Evolutionary conservation across 352 stramenopile genomes (phyloP), one percentile per base, ranked within the genome.

Genomic region (Phytophthora cajani): DNA sequence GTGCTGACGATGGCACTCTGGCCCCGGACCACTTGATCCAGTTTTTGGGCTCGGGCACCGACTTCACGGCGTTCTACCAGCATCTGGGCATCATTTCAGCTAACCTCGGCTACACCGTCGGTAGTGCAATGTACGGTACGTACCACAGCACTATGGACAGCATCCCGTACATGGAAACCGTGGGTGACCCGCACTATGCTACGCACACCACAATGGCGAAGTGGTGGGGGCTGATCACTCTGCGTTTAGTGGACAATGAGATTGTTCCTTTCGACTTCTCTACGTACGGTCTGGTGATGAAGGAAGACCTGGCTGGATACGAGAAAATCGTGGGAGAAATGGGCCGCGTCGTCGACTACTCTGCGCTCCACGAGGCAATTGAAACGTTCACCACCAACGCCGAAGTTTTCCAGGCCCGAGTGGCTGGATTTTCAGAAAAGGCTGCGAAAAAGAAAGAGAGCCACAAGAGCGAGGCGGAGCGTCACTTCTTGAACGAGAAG

Each of bases 121-220:
- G 63, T 8, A 70, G 23, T 16, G 51, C 59, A 2, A 66, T 58
- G 17, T 94, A 94, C 64, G 90, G 89, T 27, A 77, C 83, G 36
- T 97, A 97, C 67, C 92, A 98, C 69, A 93, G 79, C 62, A 81
- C 85, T 21, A 97, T 96, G 80, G 90, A 98, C 67, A 94, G 80
- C 38, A 84, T 95, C 61, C 69, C 50, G 51, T 97, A 88, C 62
- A 23, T 79, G 80, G 53, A 86, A 89, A 63, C 82, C 38, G 53
- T 81, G 75, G 62, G 85, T 36, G 84, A 96, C 49, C 85, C 87
- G 38, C 64, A 72, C n/a, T 95, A 86, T 52, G 71, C 63, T 11
- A 84, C 84, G 10, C 83, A 94, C 53, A 67, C 64, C 0, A 80
- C 80, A 17, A 79, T 80, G 40, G 62, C 82, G 5, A 77, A 77